Evolutionary conservation across 2,329 filamentous ascomycete species (phyloP).

Genomic region (Colletotrichum shisoi): DNA sequence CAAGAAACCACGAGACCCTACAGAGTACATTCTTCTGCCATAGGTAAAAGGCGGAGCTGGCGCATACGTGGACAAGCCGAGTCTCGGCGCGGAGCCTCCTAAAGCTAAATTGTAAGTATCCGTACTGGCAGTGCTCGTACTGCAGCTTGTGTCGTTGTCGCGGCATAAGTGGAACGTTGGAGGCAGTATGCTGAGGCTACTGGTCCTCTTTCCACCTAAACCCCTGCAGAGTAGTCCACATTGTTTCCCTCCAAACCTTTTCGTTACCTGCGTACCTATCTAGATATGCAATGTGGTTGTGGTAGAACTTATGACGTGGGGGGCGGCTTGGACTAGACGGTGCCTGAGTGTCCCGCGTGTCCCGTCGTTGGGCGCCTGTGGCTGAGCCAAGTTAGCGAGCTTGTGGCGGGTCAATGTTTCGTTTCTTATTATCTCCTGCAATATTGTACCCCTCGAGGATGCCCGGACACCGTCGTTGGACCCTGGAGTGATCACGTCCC

Average conservation of each 20-base stretch:
- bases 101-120: neutral
- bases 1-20: slow-evolving; percentile 3
- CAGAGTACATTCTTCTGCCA: neutral
- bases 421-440: slow-evolving; percentile 17
- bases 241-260: too few relatives aligned
- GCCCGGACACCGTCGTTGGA: slow-evolving; percentile 15
- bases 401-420: slow-evolving; percentile 28
- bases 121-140: neutral
- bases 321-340: slow-evolving; percentile 6
- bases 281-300: too few relatives aligned
- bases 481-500: slow-evolving; percentile 20
- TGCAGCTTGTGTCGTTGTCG: slow-evolving; percentile 12
- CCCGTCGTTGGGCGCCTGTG: slow-evolving; percentile 25
- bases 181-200: slow-evolving; percentile 13
- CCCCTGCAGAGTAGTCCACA: too few relatives aligned
- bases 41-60: neutral
- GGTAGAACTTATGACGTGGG: slow-evolving; percentile 21
- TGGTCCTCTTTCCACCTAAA: neutral
- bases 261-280: too few relatives aligned
- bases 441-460: slow-evolving; percentile 8
- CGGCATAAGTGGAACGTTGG: neutral
- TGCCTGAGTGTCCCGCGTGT: slow-evolving; percentile 16
- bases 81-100: neutral
- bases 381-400: slow-evolving; percentile 28
- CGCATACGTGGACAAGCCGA: slow-evolving; percentile 11